These are phyloP conservation scores for Piedraia hortae DNA, from an alignment of 2,329 filamentous ascomycete species.

Conservation along the genomic window DNA sequence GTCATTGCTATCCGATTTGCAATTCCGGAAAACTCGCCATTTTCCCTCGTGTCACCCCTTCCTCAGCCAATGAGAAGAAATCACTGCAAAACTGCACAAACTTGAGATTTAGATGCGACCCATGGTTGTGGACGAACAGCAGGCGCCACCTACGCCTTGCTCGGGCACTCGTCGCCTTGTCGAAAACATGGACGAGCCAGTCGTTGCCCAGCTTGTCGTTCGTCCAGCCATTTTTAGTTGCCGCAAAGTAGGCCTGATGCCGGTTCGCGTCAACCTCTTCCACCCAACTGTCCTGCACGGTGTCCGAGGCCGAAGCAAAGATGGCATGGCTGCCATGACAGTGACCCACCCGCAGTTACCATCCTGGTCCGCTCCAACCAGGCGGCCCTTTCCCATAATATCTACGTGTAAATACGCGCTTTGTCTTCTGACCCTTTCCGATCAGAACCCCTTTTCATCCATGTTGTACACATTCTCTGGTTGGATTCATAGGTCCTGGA, in stretches of 20 bases:
- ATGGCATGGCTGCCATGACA: background rate
- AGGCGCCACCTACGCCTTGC: background rate
- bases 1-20: too few relatives aligned
- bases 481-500: too few relatives aligned
- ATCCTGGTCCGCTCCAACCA: background rate
- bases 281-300: background rate
- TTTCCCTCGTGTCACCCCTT: too few relatives aligned
- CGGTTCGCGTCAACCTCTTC: background rate
- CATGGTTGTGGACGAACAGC: background rate
- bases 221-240: background rate
- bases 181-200: background rate
- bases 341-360: conserved; percentile 1
- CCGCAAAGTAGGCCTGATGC: background rate
- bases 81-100: background rate
- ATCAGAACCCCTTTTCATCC: conserved; percentile 1
- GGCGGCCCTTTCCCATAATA: background rate
- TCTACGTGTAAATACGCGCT: background rate
- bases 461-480: too few relatives aligned
- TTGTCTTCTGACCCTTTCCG: background rate
- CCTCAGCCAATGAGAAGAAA: background rate
- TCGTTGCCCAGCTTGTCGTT: conserved; percentile 1
- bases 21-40: too few relatives aligned
- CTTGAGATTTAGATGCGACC: background rate
- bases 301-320: background rate
- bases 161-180: background rate